Evolutionary conservation across 2,329 filamentous ascomycete genomes (phyloP), one percentile per base, ranked within the genome.

Genomic region (Talaromyces verruculosus): DNA sequence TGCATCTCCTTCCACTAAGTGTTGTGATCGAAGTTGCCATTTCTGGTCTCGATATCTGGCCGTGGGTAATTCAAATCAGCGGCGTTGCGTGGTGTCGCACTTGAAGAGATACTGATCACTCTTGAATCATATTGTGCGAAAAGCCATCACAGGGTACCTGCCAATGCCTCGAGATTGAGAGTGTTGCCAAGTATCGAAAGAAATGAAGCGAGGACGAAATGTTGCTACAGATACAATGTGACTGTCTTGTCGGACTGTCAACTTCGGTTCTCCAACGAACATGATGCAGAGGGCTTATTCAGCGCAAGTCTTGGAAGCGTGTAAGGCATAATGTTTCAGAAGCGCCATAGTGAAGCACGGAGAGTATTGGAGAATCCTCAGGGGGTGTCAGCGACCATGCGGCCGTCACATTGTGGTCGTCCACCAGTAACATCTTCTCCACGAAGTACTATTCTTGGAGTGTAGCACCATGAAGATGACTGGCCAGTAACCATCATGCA

Each of bases 1-100:
- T 72, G 63, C 71, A 74, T 69, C 70, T 68, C 53, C 70, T 67
- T 43, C 72, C 70, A 45, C 70, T 70, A 59, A 65, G 37, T 28
- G 60, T 69, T 30, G 67, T 69, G 49, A 67, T 66, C 51, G 61
- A 63, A 64, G 45, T 43, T 63, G 61, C 61, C 65, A 66, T 66
- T 55, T 47, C 55, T 58, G 15, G 19, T 55, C 39, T 63, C n/a
- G 37, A 47, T 19, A 62, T 45, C 59, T 39, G 7, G 57, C 10
- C 37, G 22, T n/a, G 37, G 5, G 49, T 53, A 10, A 13, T 33
- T 60, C 37, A 45, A 41, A 55, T 19, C 37, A 41, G 37, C 15
- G 51, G 35, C 15, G 28, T 25, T 41, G 30, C 39, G 30, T 37
- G 22, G 25, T 39, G 28, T 51, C 61, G 28, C 19, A n/a, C 47